Evolutionary conservation across 2,329 filamentous ascomycete species (phyloP).

Genomic region (Pseudopyrenochaeta lycopersici): DNA sequence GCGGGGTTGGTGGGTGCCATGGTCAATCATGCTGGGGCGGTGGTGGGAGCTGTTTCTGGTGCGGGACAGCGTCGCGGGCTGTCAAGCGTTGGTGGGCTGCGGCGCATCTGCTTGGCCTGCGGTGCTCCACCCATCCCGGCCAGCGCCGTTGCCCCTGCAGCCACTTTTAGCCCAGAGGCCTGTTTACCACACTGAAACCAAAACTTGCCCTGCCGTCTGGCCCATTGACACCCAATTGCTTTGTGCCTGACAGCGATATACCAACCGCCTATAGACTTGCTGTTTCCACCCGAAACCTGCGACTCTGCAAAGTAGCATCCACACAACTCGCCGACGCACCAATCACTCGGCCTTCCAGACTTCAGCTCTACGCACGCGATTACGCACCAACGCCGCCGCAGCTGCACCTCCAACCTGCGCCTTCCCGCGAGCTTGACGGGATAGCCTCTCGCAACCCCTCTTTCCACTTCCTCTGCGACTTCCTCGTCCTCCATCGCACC

Average conservation of each 20-base stretch:
- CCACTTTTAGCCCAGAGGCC: not conserved
- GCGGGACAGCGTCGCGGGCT: not conserved
- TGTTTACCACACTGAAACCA: not conserved
- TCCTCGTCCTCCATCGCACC: constrained; percentile 2
- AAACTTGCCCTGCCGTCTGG: not conserved
- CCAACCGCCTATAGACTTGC: constrained; percentile 1
- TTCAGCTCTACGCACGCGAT: constrained; percentile 16
- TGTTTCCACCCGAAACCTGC: constrained; percentile 1
- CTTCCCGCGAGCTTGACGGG: constrained; percentile 7
- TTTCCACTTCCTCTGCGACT: constrained; percentile 5
- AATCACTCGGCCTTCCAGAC: constrained; percentile 23
- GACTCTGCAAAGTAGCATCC: constrained; percentile 4
- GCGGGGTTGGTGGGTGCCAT: constrained; percentile 27
- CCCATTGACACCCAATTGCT: not conserved
- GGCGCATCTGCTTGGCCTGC: constrained; percentile 1
- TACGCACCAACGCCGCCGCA: constrained; percentile 14
- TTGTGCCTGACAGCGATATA: not conserved
- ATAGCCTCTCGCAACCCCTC: constrained; percentile 1
- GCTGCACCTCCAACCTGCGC: constrained; percentile 14
- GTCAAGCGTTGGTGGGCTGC: constrained; percentile 1
- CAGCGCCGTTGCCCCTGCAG: not conserved
- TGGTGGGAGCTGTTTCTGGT: constrained; percentile 1
- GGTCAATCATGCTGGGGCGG: constrained; percentile 23
- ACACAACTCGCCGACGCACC: constrained; percentile 13
- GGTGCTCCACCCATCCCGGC: not conserved